Percentiles rank a stretch among this genome's conserved stretches.
These are phyloP conservation scores for Fabrea salina DNA, from an alignment of 169 alveolate species.

Conservation along the genomic window DNA sequence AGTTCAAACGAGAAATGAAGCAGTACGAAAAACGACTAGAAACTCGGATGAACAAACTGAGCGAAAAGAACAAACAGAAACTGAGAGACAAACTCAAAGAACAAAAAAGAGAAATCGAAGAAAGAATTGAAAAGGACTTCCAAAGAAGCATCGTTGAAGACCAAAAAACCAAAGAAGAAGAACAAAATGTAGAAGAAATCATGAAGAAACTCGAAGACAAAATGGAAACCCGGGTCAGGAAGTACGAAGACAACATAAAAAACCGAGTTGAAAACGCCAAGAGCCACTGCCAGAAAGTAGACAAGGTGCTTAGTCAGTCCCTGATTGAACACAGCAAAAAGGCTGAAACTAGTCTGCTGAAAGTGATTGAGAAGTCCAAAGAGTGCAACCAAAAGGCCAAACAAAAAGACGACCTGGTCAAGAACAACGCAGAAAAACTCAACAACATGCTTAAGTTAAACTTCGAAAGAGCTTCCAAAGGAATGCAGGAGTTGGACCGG, in stretches of 20 bases:
- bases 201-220: background rate
- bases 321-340: background rate
- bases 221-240: background rate
- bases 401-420: background rate
- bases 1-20: background rate
- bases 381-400: background rate
- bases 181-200: background rate
- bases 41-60: background rate
- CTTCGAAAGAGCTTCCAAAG: background rate
- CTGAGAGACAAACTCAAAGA: background rate
- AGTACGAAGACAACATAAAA: background rate
- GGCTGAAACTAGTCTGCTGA: background rate
- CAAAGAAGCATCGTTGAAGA: background rate
- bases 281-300: background rate
- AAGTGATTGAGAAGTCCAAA: background rate
- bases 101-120: background rate
- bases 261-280: background rate
- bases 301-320: background rate
- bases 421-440: conserved; percentile 16
- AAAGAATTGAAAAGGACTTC: background rate
- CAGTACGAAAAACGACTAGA: background rate
- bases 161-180: background rate
- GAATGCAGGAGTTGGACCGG: background rate
- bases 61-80: background rate
- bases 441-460: background rate